phyloP scores from a whole-genome alignment of 768 basidiomycete species.

The Paxillus involutus region DNA sequence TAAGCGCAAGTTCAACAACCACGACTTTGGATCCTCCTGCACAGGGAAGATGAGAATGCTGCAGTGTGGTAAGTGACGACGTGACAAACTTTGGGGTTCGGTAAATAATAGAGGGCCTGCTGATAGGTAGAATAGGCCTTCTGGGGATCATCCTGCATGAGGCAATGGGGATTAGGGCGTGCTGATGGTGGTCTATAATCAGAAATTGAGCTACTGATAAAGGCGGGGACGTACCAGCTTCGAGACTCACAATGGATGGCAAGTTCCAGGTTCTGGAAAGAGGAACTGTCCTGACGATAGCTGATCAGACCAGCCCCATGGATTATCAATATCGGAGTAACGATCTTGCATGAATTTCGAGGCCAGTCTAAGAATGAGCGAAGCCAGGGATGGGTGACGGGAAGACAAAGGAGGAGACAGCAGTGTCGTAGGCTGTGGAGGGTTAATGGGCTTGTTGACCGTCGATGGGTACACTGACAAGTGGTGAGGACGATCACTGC shows the following conservation, averaged over 20 bases:
- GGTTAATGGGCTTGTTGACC: too few species aligned
- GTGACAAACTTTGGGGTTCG: constrained; percentile 83
- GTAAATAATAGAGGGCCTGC: constrained; percentile 93
- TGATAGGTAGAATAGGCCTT: constrained; percentile 99
- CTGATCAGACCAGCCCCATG: too few species aligned
- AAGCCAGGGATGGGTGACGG: too few species aligned
- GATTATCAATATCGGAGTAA: too few species aligned
- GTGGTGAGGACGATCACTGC: too few species aligned
- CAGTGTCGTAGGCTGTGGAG: too few species aligned
- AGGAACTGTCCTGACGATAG: constrained; percentile 92
- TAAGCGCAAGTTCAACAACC: too few species aligned
- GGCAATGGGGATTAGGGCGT: constrained; percentile 42
- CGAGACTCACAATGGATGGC: constrained; percentile 91
- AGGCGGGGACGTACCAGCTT: constrained; percentile 69
- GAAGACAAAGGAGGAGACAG: too few species aligned
- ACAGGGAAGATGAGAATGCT: constrained; percentile 7
- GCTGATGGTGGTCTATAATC: too few species aligned
- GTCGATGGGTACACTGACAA: too few species aligned
- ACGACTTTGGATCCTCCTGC: constrained; percentile 94
- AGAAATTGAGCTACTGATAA: not conserved
- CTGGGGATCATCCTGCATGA: constrained; percentile 99
- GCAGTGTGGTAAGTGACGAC: not conserved
- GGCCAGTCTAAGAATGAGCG: too few species aligned
- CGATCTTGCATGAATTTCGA: too few species aligned
- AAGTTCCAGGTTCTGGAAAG: constrained; percentile 95